Percentiles rank a stretch among this genome's conserved stretches.
These are phyloP conservation scores for Phlegmacium glaucopus DNA, from an alignment of 768 basidiomycete genomes.

Conservation along the genomic window DNA sequence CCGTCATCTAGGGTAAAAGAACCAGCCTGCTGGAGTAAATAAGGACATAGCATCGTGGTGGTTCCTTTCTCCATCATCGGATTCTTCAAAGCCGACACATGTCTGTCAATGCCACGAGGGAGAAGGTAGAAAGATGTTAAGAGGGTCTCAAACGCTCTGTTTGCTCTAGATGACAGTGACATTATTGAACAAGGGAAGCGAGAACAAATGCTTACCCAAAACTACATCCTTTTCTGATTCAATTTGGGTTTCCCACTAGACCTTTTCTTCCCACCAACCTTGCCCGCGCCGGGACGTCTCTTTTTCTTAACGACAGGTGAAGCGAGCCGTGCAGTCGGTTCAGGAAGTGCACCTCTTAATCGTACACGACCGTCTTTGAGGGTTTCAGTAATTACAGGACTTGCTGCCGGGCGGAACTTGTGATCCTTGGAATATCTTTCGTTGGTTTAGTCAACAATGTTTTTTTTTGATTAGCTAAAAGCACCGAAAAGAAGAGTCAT, in stretches of 20 bases:
- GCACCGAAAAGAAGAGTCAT: background rate
- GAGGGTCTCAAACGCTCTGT: too few relatives aligned
- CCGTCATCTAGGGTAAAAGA: too few relatives aligned
- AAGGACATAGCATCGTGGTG: too few relatives aligned
- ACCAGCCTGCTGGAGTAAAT: too few relatives aligned
- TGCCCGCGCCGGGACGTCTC: constrained; percentile 16
- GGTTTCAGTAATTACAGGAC: constrained; percentile 75
- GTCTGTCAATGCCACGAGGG: too few relatives aligned
- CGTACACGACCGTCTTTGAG: constrained; percentile 67
- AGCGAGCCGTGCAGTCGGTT: constrained; percentile 23
- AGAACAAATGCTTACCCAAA: background rate
- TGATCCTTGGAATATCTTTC: constrained; percentile 82
- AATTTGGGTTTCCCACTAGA: constrained; percentile 8
- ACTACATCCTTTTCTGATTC: constrained; percentile 9
- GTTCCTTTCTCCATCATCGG: too few relatives aligned
- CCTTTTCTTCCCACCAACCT: constrained; percentile 17
- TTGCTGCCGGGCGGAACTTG: constrained; percentile 82
- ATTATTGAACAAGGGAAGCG: background rate
- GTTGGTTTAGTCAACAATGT: too few relatives aligned
- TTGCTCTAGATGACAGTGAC: too few relatives aligned
- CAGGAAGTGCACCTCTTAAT: constrained; percentile 65
- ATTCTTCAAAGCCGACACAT: too few relatives aligned
- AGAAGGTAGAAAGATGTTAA: too few relatives aligned
- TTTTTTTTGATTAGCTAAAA: background rate
- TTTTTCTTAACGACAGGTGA: constrained; percentile 7